Evolutionary conservation across 805 yeast genomes (phyloP), one percentile per base, ranked within the genome.

Genomic region (Wickerhamomyces tratensis): DNA sequence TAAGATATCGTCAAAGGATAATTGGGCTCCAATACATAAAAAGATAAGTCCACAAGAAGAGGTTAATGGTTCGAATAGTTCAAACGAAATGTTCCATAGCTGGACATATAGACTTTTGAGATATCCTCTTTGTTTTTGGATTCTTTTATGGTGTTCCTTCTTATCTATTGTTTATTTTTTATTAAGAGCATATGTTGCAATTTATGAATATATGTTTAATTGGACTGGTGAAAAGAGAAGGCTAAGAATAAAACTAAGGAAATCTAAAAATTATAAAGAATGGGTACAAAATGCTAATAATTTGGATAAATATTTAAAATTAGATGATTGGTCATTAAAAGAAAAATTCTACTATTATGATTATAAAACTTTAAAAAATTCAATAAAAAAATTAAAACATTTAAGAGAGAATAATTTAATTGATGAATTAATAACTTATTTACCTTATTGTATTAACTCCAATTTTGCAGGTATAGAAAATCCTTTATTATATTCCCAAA

Each of bases 401-500:
- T 54, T 70, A 33, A 59, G 75, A 26, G 47, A 48, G 20, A 51
- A 56, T 4, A 54, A 60, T 4, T 50, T 62, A 13, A 64, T 59
- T 30, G 72, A 72, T 15, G 79, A 76, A 39, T 55, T 82, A 31
- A 65, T 76, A 63, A 57, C 73, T 11, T 61, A 79, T 7, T 59
- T 85, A 33, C 86, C 80, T 48, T 77, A 77, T 5, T 82, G 89
- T 50, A 58, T 84, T 26, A 81, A 80, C 54, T 69, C 76, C 41
- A 84, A 85, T 53, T 85, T 83, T 63, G 88, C 87, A 4, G 93
- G 93, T 2, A 78, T 78, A 4, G 91, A 83, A 56, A 82, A 82
- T 52, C 74, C 85, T 33, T 69, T 74, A 43, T 64, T 84, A 26
- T 85, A 83, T 53, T 77, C 86, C 5, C 88, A 83, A 58, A 66